phyloP scores from a whole-genome alignment of 495 filamentous ascomycete species.

The Acidiella bohemica region DNA sequence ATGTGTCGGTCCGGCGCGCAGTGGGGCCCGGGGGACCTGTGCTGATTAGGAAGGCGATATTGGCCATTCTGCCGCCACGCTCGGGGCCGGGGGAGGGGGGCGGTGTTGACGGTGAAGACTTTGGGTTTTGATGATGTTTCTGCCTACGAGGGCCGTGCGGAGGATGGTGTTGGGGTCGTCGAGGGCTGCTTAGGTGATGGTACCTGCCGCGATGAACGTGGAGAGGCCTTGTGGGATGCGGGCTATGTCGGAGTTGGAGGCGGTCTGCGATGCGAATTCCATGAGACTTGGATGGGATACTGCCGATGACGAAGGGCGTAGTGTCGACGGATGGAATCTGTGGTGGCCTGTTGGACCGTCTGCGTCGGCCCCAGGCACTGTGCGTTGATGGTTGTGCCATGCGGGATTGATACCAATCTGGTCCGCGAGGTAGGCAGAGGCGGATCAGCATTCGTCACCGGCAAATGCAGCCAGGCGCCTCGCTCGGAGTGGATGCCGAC shows the following conservation, averaged over 20 bases:
- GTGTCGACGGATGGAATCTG: constrained; percentile 12
- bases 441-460: constrained; percentile 4
- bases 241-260: constrained; percentile 12
- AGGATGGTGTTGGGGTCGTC: constrained; percentile 21
- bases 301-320: constrained; percentile 22
- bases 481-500: constrained; percentile 16
- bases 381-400: constrained; percentile 29
- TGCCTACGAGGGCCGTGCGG: constrained; percentile 16
- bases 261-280: constrained; percentile 14
- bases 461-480: constrained; percentile 13
- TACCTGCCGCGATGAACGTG: constrained; percentile 22
- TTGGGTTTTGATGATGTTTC: constrained; percentile 23
- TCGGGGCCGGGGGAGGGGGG: constrained; percentile 4
- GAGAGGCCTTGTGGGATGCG: constrained; percentile 23
- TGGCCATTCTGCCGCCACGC: constrained; percentile 23
- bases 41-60: constrained; percentile 24
- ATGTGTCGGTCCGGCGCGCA: constrained; percentile 20
- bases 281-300: not conserved
- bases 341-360: constrained; percentile 14
- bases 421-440: not conserved
- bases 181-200: constrained; percentile 23
- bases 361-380: constrained; percentile 16
- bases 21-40: constrained; percentile 12
- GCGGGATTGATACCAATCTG: constrained; percentile 28
- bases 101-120: constrained; percentile 22